Percentiles rank a stretch among this genome's conserved stretches.
These are phyloP conservation scores for Cinchona pubescens DNA, from an alignment of 257 asterid species.

Conservation along the genomic window DNA sequence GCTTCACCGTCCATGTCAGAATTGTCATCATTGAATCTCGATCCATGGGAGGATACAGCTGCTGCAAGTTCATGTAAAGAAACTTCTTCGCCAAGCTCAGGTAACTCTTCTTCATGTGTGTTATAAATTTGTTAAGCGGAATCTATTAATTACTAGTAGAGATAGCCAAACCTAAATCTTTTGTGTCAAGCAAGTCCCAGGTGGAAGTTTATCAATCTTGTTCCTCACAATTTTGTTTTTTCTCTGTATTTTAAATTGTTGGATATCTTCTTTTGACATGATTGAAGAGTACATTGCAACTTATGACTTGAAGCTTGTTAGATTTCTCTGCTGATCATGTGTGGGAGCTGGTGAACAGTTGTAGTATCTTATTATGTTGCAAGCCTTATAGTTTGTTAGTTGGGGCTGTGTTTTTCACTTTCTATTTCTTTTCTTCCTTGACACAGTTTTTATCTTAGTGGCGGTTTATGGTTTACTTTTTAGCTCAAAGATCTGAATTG, in stretches of 20 bases:
- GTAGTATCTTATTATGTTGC: neutral
- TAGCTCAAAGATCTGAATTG: neutral
- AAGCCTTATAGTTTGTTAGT: neutral
- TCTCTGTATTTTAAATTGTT: neutral
- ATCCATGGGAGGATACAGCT: constrained; percentile 31
- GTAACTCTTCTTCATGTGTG: constrained; percentile 26
- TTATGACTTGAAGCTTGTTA: neutral
- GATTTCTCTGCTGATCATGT: neutral
- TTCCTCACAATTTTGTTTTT: neutral
- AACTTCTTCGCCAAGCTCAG: constrained; percentile 64
- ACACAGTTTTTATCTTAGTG: neutral
- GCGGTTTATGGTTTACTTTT: neutral
- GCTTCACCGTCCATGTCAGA: constrained; percentile 44
- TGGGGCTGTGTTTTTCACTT: too few relatives aligned
- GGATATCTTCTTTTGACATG: neutral
- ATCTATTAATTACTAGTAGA: neutral
- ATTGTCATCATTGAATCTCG: constrained; percentile 39
- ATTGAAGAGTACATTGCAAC: neutral
- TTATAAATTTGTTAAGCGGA: neutral
- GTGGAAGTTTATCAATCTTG: neutral
- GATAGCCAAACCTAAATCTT: neutral
- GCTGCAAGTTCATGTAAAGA: constrained; percentile 36
- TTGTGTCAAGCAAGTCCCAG: neutral
- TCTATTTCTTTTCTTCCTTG: neutral
- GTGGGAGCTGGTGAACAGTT: neutral